Base-by-base conservation (phyloP, 805 yeast genomes). In the Priceomyces haplophilus region DNA sequence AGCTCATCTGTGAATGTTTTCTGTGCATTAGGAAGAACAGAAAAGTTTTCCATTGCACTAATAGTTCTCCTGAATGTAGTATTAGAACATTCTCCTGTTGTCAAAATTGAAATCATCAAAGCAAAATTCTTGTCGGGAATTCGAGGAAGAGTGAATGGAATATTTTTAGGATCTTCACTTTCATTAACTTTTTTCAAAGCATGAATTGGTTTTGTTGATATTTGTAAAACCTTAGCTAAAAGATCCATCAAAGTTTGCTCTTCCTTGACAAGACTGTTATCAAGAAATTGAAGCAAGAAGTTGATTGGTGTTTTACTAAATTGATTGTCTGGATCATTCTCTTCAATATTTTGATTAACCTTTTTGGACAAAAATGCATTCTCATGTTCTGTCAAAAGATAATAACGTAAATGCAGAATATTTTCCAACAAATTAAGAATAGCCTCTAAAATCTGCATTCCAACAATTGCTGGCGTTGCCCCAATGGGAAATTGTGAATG, bases 21-120 rank as follows among this genome's bases (percentile, higher is more conserved):
- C 49, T 78, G 80, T 2, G 88, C 83, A 44, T 77, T 76, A 1
- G 77, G 73, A 16, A 89, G 61, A 13, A 75, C 67, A 0, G 88
- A 77, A 35, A 90, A 60, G 55, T 85, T 83, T 50, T 84, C 90
- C 82, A 90, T 85, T 1, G 88, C 79, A 46, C 86, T 79, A 40
- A 90, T 73, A 0, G 90, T 82, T 57, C 89, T 86, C 53, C 88
- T 88, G 66, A 90, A 88, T 0, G 95, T 87, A 34, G 83, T 77
- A 49, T 87, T 83, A 27, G 90, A 81, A 56, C 97, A 88, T 43
- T 90, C 95, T 55, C 86, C 88, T 1, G 91, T 78, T 3, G 83
- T 79, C 41, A 90, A 69, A 24, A 87, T 80, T 17, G 80, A 73
- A 12, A 86, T 83, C 24, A 88, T 69, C 47, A 74, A 75, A 37